These are phyloP conservation scores for Fagopyrum tataricum DNA, from an alignment of 148 eudicot genomes.

Conservation along the genomic window DNA sequence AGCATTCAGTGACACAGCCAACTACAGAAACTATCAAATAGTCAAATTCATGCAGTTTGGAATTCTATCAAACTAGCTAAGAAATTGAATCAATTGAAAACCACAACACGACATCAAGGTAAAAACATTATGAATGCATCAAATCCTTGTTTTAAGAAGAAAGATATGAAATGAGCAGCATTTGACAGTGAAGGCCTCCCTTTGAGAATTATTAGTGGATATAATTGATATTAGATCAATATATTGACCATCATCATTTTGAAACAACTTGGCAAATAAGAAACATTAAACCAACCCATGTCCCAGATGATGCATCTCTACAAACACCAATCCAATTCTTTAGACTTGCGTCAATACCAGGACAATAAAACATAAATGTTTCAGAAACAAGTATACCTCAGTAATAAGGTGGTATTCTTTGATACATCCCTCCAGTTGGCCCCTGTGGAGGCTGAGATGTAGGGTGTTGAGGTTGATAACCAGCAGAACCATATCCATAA, in stretches of 20 bases:
- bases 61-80: neutral
- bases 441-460: constrained; percentile 54
- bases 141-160: neutral
- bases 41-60: neutral
- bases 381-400: constrained; percentile 40
- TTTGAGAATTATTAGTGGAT: neutral
- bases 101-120: neutral
- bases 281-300: neutral
- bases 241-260: neutral
- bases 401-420: constrained; percentile 74
- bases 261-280: neutral
- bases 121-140: neutral
- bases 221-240: neutral
- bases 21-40: neutral
- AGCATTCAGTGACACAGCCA: neutral
- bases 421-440: constrained; percentile 75
- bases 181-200: neutral
- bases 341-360: neutral
- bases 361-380: neutral
- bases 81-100: neutral
- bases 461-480: constrained; percentile 42
- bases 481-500: constrained; percentile 42
- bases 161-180: neutral
- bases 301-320: neutral
- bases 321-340: neutral